Conservation (phyloP, 2,329 filamentous ascomycete genomes). For the Beauveria varroae region DNA sequence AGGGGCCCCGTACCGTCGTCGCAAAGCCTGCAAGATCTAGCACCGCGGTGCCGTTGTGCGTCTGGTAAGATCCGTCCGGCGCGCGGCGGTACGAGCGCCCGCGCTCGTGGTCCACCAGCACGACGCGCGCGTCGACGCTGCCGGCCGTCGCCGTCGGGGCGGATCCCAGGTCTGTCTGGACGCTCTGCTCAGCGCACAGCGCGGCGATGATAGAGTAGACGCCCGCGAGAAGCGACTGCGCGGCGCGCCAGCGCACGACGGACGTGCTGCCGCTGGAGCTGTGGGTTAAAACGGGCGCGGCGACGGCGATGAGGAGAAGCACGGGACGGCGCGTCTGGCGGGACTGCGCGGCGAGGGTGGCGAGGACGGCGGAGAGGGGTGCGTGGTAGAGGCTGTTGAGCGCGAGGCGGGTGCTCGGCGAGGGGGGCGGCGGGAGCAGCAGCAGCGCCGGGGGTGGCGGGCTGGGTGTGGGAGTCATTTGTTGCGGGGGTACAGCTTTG, state of each 20-base stretch:
- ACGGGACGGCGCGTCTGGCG: slow-evolving; percentile 25
- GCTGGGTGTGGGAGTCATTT: neutral
- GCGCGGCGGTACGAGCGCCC: slow-evolving; percentile 25
- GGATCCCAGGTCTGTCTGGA: slow-evolving; percentile 46
- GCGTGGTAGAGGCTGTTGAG: slow-evolving; percentile 54
- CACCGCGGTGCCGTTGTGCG: slow-evolving; percentile 38
- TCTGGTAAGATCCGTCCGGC: slow-evolving; percentile 26
- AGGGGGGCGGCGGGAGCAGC: slow-evolving; percentile 57
- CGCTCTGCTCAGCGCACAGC: slow-evolving; percentile 56
- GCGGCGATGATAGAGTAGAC: slow-evolving; percentile 72
- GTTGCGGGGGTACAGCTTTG: neutral
- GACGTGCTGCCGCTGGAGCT: slow-evolving; percentile 25
- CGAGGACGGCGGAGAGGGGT: slow-evolving; percentile 48
- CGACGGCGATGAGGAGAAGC: slow-evolving; percentile 49
- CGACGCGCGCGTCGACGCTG: slow-evolving; percentile 67
- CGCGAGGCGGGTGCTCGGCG: slow-evolving; percentile 42
- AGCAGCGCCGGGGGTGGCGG: slow-evolving; percentile 34
- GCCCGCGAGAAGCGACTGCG: slow-evolving; percentile 66
- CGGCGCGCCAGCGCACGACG: slow-evolving; percentile 54
- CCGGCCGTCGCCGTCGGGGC: slow-evolving; percentile 40
- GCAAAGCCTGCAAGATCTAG: slow-evolving; percentile 46
- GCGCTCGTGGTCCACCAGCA: slow-evolving; percentile 60
- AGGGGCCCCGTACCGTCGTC: slow-evolving; percentile 44
- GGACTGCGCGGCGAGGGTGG: slow-evolving; percentile 34
- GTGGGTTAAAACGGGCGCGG: slow-evolving; percentile 49